Base-by-base conservation (phyloP, 2,329 filamentous ascomycete genomes). In the Penicillium sp. region DNA sequence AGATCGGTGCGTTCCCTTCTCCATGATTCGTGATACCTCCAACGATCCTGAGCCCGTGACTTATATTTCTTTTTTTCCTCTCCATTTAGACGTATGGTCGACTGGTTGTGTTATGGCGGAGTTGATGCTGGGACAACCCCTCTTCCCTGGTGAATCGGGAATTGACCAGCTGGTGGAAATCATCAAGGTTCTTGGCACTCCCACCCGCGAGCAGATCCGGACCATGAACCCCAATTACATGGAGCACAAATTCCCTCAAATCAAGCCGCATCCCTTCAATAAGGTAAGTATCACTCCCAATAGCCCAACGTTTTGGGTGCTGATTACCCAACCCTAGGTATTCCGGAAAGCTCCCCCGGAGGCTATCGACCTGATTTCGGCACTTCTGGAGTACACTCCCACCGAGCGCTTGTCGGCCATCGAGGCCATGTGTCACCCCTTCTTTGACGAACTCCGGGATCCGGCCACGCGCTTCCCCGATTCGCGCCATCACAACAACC, bases 191-290 rank as follows among this genome's bases (percentile, higher is more conserved):
- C 82, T 99, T 59, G 95, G 95, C 58, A 99, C 95, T 19, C 95
- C 95, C 19, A 98, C 95, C 35, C 86, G 95, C 64, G 95, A 99
- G 76, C 95, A 99, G 78, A 99, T 99, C 71, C 90, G 95, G 67
- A 99, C 95, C 65, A 99, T 99, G 95, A 99, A 99, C 78, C 95
- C 95, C 58, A 99, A 99, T 79, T 99, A 99, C 79, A 99, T 99
- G 95, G 95, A 99, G 81, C 95, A 99, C 82, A 98, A 98, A 81
- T 99, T 99, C 79, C 95, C 95, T 48, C 95, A 99, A 78, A 99
- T 99, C 82, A 99, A 99, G 82, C 95, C 95, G 57, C 95, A 99
- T 73, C 95, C 95, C 27, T 99, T 99, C 83, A 96, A 90, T 81
- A 98, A 98, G 85, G 85, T 87, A 74, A 57, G 19, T 44, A n/a